Evolutionary conservation across 306 rosid genomes (phyloP).

Genomic region (Cicer arietinum): DNA sequence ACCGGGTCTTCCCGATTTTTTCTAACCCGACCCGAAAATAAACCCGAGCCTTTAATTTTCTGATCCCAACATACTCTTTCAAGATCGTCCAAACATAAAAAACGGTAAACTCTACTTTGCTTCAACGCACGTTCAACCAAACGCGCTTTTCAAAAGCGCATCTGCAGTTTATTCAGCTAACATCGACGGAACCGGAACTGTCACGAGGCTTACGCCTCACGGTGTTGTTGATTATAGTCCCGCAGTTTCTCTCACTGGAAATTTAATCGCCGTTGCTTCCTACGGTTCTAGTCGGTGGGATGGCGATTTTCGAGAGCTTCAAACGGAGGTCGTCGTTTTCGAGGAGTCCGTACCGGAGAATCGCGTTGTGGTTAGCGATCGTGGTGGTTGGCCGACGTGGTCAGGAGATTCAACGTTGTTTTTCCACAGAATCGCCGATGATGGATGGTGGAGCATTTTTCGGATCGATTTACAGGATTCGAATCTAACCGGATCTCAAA

Average conservation of each 20-base stretch:
- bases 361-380: constrained; percentile 51
- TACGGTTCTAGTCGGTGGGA: constrained; percentile 72
- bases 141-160: constrained; percentile 52
- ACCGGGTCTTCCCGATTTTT: constrained; percentile 62
- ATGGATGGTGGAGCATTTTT: constrained; percentile 92
- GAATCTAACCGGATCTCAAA: constrained; percentile 4
- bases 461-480: constrained; percentile 50
- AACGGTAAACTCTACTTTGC: constrained; percentile 60
- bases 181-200: constrained; percentile 7
- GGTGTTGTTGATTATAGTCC: constrained; percentile 75
- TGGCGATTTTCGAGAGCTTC: constrained; percentile 64
- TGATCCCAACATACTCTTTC: constrained; percentile 55
- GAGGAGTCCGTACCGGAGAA: constrained; percentile 43
- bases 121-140: constrained; percentile 67
- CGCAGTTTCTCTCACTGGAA: constrained; percentile 62
- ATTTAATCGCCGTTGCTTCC: constrained; percentile 78
- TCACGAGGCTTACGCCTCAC: constrained; percentile 59
- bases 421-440: constrained; percentile 69
- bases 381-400: constrained; percentile 97
- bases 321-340: constrained; percentile 65
- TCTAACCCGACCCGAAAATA: constrained; percentile 46
- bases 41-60: constrained; percentile 35
- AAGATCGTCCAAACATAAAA: constrained; percentile 67
- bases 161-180: constrained; percentile 63
- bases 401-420: constrained; percentile 62